A percentile compares a stretch with the other conserved stretches of the same genome.
Evolutionary conservation across 805 yeast species (phyloP).

Genomic region (Wickerhamomyces xylosicus): DNA sequence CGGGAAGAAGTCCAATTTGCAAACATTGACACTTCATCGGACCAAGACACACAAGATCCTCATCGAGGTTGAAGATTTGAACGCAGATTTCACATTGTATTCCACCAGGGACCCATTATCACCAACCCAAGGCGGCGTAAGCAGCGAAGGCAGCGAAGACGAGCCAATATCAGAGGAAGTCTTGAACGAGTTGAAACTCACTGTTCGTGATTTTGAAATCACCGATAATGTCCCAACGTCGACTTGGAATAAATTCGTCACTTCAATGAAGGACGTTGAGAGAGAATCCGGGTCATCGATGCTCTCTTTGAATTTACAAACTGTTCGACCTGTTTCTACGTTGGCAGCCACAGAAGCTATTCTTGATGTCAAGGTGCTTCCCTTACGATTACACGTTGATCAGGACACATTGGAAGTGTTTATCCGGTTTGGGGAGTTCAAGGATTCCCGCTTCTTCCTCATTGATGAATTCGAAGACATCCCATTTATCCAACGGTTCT

Average conservation of each 20-base stretch:
- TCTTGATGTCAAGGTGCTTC: constrained; percentile 46
- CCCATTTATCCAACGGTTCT: constrained; percentile 57
- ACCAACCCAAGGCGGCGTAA: constrained; percentile 3
- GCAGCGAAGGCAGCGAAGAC: constrained; percentile 5
- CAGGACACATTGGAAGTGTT: constrained; percentile 88
- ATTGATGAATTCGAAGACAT: constrained; percentile 53
- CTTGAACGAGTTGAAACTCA: constrained; percentile 37
- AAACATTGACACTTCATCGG: constrained; percentile 50
- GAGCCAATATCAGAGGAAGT: constrained; percentile 35
- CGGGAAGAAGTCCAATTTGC: constrained; percentile 18
- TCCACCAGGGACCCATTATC: constrained; percentile 37
- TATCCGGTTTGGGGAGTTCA: constrained; percentile 71
- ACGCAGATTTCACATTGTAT: constrained; percentile 32
- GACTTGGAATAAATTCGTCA: constrained; percentile 80
- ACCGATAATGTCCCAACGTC: constrained; percentile 78
- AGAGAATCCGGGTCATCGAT: constrained; percentile 61
- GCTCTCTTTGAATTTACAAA: constrained; percentile 41
- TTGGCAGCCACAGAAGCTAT: constrained; percentile 63
- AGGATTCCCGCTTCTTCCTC: constrained; percentile 55
- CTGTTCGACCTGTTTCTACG: constrained; percentile 52
- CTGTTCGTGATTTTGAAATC: constrained; percentile 45
- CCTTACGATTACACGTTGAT: constrained; percentile 77
- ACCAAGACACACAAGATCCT: constrained; percentile 51
- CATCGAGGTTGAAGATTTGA: constrained; percentile 45
- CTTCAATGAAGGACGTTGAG: constrained; percentile 57